Percentiles rank a stretch among this genome's conserved stretches.
Conservation (phyloP, 257 asterid genomes). For the Handroanthus guayacan region DNA sequence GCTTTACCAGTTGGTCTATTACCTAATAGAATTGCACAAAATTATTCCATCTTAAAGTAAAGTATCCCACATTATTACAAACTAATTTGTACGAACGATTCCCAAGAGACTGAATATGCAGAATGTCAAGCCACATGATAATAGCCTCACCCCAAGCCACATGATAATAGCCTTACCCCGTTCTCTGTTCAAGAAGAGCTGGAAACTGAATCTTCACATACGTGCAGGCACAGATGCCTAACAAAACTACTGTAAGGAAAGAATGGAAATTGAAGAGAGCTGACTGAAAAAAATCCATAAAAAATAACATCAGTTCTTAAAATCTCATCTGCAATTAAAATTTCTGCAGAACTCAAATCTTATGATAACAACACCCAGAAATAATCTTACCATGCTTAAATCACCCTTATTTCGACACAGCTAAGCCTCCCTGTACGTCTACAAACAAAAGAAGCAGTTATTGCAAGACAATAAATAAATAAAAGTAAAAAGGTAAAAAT, state of each 20-base stretch:
- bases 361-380: constrained; percentile 18
- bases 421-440: constrained; percentile 34
- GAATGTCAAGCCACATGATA: constrained; percentile 27
- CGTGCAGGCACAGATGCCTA: constrained; percentile 64
- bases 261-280: constrained; percentile 60
- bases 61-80: constrained; percentile 1
- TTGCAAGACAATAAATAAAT: constrained; percentile 6
- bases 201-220: constrained; percentile 70
- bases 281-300: constrained; percentile 45
- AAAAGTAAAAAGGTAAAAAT: background rate
- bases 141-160: constrained; percentile 51
- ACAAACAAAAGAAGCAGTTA: constrained; percentile 30
- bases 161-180: constrained; percentile 53
- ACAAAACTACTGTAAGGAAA: constrained; percentile 53
- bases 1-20: constrained; percentile 17
- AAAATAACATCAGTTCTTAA: constrained; percentile 38
- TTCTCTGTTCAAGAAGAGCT: constrained; percentile 66
- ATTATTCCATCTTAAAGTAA: constrained; percentile 3
- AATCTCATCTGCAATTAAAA: constrained; percentile 16
- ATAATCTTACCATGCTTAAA: constrained; percentile 45
- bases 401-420: constrained; percentile 23
- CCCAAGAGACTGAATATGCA: constrained; percentile 18
- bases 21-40: background rate
- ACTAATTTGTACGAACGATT: constrained; percentile 3
- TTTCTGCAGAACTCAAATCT: constrained; percentile 18